These are phyloP conservation scores for Eucalyptus rudis DNA, from an alignment of 345 rosid genomes.

Conservation along the genomic window DNA sequence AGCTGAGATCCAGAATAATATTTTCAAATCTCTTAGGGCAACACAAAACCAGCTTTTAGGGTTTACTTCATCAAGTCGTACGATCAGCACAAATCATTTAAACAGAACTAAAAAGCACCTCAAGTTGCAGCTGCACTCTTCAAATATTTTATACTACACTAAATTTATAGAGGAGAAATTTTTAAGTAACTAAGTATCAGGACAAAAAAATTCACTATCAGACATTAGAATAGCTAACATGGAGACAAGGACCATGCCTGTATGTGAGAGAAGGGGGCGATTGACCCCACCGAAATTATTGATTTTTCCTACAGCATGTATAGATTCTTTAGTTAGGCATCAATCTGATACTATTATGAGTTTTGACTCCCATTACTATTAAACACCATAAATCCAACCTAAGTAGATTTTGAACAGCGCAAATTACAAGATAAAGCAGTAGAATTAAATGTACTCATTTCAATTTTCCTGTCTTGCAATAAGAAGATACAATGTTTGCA, in stretches of 20 bases:
- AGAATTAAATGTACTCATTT: background rate
- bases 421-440: background rate
- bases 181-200: background rate
- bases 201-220: background rate
- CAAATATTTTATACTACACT: background rate
- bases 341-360: background rate
- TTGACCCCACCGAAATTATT: background rate
- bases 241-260: background rate
- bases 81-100: background rate
- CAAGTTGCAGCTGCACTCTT: background rate
- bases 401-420: background rate
- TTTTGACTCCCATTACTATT: background rate
- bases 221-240: background rate
- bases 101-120: background rate
- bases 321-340: background rate
- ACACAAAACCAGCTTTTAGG: background rate
- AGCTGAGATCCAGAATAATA: background rate
- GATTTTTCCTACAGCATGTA: background rate
- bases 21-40: background rate
- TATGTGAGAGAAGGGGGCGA: background rate
- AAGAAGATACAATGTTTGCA: background rate
- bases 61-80: background rate
- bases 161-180: background rate
- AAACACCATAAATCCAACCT: background rate
- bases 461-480: background rate